phyloP scores from a whole-genome alignment of 148 eudicot species.

The Heliamphora exappendiculata region DNA sequence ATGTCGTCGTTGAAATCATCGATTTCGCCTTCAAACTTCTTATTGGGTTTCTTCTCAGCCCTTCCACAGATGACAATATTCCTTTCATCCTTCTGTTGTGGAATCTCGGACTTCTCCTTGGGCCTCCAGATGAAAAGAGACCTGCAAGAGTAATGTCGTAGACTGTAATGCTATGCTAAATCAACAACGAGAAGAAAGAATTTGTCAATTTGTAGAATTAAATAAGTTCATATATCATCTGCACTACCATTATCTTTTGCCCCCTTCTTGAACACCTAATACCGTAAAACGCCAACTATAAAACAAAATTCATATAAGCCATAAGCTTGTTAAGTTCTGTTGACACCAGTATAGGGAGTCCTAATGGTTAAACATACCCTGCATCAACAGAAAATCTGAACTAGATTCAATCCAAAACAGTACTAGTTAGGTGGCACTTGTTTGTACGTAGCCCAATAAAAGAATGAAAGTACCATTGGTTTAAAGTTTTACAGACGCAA shows the following conservation, averaged over 20 bases:
- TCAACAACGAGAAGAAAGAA: background rate
- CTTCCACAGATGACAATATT: slow-evolving; percentile 54
- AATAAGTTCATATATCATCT: background rate
- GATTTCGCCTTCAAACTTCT: slow-evolving; percentile 48
- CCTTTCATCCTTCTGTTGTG: slow-evolving; percentile 41
- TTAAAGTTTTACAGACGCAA: background rate
- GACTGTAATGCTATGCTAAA: background rate
- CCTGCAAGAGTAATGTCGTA: slow-evolving; percentile 28
- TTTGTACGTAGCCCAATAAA: background rate
- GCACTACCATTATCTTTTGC: background rate
- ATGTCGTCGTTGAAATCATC: slow-evolving; percentile 64
- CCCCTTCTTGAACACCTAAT: background rate
- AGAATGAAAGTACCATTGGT: background rate
- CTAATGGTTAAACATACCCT: background rate
- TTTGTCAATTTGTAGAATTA: background rate
- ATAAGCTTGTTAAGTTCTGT: background rate
- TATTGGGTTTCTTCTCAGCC: slow-evolving; percentile 38
- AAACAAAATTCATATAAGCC: background rate
- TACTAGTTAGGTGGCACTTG: background rate
- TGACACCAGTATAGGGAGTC: background rate
- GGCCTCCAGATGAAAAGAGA: slow-evolving; percentile 91
- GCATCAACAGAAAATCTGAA: background rate
- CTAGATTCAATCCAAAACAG: background rate
- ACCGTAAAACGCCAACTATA: background rate
- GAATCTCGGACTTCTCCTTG: slow-evolving; percentile 46